phyloP scores from a whole-genome alignment of 495 filamentous ascomycete genomes.

The Penicillium psychrofluorescens region DNA sequence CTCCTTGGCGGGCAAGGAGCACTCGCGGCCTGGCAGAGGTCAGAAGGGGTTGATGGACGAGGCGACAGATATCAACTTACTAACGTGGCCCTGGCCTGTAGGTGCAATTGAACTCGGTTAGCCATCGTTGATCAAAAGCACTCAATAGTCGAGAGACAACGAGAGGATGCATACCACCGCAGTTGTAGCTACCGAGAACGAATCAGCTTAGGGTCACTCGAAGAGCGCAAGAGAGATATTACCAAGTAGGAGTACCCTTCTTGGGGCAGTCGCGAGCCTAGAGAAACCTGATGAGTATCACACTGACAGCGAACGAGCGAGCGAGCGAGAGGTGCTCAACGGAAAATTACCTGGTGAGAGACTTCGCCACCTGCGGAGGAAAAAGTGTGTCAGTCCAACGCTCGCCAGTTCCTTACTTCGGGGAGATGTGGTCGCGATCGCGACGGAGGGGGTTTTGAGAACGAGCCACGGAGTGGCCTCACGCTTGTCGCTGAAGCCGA shows the following conservation, averaged over 20 bases:
- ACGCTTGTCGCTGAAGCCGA: too few species aligned
- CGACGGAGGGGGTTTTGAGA: too few species aligned
- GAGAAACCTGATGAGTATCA: constrained; percentile 7
- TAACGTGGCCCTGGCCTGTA: constrained; percentile 78
- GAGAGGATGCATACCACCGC: constrained; percentile 51
- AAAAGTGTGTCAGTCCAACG: constrained; percentile 6
- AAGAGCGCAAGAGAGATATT: constrained; percentile 11
- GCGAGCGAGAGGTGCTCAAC: background rate
- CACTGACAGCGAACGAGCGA: background rate
- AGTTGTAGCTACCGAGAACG: constrained; percentile 58
- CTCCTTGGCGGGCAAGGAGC: constrained; percentile 81
- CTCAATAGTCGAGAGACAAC: constrained; percentile 11
- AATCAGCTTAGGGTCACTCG: constrained; percentile 21
- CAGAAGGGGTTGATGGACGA: background rate
- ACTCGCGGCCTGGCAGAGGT: constrained; percentile 67
- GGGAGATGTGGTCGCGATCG: too few species aligned
- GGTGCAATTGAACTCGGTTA: constrained; percentile 5
- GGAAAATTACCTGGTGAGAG: constrained; percentile 56
- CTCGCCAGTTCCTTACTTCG: too few species aligned
- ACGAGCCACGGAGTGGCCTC: too few species aligned
- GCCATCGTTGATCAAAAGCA: background rate
- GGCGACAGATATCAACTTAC: constrained; percentile 40
- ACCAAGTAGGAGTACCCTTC: constrained; percentile 89
- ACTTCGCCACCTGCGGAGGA: constrained; percentile 58
- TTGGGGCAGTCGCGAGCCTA: constrained; percentile 92